Conservation (phyloP, 192 early-diverging fungal genomes). For the Podila minutissima region DNA sequence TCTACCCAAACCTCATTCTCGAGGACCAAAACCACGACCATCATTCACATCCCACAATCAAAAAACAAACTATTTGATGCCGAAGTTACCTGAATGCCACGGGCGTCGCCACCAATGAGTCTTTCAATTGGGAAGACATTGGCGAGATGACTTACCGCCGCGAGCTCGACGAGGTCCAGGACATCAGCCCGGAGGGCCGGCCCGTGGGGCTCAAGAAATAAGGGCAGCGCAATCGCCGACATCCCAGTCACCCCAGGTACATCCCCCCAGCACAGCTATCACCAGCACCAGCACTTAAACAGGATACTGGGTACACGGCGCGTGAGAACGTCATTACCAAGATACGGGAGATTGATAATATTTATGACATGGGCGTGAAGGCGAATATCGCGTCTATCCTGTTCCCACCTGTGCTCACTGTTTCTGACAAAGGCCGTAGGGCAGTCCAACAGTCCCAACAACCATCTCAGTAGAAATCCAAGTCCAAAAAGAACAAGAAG, state of each 20-base stretch:
- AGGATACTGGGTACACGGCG: background rate
- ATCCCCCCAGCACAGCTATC: slow-evolving; percentile 7
- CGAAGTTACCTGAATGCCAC: slow-evolving; percentile 54
- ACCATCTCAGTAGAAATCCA: too few species aligned
- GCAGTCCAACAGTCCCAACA: too few species aligned
- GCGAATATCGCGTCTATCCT: slow-evolving; percentile 23
- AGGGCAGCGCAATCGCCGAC: slow-evolving; percentile 36
- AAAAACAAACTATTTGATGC: too few species aligned
- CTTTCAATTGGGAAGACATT: slow-evolving; percentile 65
- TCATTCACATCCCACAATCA: too few species aligned
- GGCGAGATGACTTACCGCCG: slow-evolving; percentile 59
- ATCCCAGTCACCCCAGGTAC: slow-evolving; percentile 38
- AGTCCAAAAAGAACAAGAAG: too few species aligned
- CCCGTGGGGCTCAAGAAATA: slow-evolving; percentile 24
- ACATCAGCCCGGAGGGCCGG: background rate
- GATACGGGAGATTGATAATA: slow-evolving; percentile 36
- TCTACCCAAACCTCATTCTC: too few species aligned
- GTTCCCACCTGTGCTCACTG: slow-evolving; percentile 19
- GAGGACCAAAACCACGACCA: too few species aligned
- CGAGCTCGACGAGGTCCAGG: slow-evolving; percentile 44
- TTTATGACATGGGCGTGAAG: slow-evolving; percentile 32
- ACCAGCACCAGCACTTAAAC: background rate
- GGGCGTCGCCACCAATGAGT: slow-evolving; percentile 63
- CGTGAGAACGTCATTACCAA: slow-evolving; percentile 16
- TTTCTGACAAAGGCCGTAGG: too few species aligned